Conservation (phyloP, 768 basidiomycete species). For the Neoboletus brunneissimus region DNA sequence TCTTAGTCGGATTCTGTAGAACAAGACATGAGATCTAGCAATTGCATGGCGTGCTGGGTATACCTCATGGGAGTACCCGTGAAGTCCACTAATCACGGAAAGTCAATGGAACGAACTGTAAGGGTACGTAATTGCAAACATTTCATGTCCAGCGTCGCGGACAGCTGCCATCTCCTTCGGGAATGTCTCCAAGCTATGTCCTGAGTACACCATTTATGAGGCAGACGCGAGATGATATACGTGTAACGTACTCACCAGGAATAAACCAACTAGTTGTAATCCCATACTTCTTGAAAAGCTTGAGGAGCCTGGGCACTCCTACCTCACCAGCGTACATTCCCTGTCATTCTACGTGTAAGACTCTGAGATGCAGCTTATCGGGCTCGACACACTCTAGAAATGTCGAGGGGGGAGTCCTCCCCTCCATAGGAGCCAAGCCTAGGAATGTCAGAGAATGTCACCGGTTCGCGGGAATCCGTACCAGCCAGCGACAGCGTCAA, state of each 20-base stretch:
- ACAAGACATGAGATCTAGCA: not conserved
- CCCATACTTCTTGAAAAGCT: conserved; percentile 68
- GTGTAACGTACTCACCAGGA: conserved; percentile 42
- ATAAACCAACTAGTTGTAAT: conserved; percentile 75
- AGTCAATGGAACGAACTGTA: not conserved
- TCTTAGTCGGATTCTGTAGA: conserved; percentile 53
- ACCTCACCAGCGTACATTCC: conserved; percentile 79
- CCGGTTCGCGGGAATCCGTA: conserved; percentile 13
- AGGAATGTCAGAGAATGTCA: not conserved
- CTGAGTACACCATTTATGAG: conserved; percentile 27
- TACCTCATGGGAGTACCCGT: conserved; percentile 72
- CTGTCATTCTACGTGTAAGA: conserved; percentile 19
- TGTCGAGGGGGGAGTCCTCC: conserved; percentile 68
- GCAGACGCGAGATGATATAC: not conserved
- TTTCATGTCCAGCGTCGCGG: conserved; percentile 71
- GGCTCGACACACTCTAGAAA: conserved; percentile 46
- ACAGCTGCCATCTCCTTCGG: conserved; percentile 67
- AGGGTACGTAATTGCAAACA: conserved; percentile 35
- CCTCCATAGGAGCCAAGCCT: conserved; percentile 76
- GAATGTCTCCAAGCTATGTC: conserved; percentile 74
- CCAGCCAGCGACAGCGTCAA: conserved; percentile 79
- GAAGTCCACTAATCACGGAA: conserved; percentile 46
- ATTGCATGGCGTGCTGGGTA: not conserved
- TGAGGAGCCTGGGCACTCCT: conserved; percentile 63
- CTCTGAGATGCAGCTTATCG: not conserved